Evolutionary conservation across 331 rosid species (phyloP).

Genomic region (Arachis monticola): DNA sequence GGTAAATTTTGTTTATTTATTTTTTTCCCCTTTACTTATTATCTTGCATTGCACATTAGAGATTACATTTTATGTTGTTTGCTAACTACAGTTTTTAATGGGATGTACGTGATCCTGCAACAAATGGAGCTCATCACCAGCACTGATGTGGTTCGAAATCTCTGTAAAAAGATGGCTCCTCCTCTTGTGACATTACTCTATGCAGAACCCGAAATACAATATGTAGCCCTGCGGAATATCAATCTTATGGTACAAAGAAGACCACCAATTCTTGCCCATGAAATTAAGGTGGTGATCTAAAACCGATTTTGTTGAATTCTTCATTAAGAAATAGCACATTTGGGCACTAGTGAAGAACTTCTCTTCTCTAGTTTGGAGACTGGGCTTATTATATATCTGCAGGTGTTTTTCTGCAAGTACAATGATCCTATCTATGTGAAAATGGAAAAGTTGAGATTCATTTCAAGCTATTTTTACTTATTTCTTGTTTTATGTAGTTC

Average conservation of each 20-base stretch:
- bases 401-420: too few species aligned
- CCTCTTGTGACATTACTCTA: too few species aligned
- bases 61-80: too few species aligned
- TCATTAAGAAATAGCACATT: slow-evolving; percentile 11
- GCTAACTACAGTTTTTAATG: slow-evolving; percentile 25
- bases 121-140: slow-evolving; percentile 92
- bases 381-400: too few species aligned
- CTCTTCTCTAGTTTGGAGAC: neutral
- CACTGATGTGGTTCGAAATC: too few species aligned
- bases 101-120: slow-evolving; percentile 93
- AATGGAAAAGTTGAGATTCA: neutral
- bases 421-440: too few species aligned
- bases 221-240: too few species aligned
- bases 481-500: neutral
- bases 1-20: too few species aligned
- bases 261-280: slow-evolving; percentile 98
- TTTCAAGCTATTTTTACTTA: neutral
- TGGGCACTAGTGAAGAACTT: neutral
- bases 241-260: slow-evolving; percentile 73
- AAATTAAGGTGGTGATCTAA: slow-evolving; percentile 73
- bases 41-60: too few species aligned
- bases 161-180: too few species aligned
- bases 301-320: slow-evolving; percentile 7
- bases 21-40: too few species aligned
- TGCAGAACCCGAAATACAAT: too few species aligned